phyloP scores from a whole-genome alignment of 768 basidiomycete species.

The Lactarius tabidus region DNA sequence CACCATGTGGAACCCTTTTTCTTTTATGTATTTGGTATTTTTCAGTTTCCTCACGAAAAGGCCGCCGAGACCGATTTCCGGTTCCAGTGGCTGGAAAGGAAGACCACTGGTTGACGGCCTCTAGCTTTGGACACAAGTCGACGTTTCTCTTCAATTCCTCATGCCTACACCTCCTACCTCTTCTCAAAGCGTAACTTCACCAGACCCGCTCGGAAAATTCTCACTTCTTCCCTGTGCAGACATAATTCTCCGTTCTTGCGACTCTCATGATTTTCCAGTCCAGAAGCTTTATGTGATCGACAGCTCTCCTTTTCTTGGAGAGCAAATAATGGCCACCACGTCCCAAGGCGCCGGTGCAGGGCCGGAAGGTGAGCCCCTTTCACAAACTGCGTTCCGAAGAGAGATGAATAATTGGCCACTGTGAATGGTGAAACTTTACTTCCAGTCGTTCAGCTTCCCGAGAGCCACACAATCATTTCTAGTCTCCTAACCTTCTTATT shows the following conservation, averaged over 20 bases:
- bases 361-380: neutral
- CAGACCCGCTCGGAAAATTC: neutral
- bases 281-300: conserved; percentile 5
- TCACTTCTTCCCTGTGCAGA: neutral
- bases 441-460: neutral
- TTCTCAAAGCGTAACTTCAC: neutral
- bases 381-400: neutral
- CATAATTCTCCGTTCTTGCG: conserved; percentile 3
- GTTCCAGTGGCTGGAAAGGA: too few species aligned
- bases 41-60: too few species aligned
- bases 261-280: conserved; percentile 10
- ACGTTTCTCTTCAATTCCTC: too few species aligned
- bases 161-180: too few species aligned
- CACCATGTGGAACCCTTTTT: too few species aligned
- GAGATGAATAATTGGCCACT: neutral
- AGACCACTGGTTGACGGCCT: too few species aligned
- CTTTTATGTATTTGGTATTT: too few species aligned
- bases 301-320: conserved; percentile 27
- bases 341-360: too few species aligned
- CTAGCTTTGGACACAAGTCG: too few species aligned
- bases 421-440: neutral
- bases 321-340: neutral
- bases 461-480: neutral
- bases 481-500: neutral
- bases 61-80: too few species aligned